Conservation (phyloP, 164 flowering plant genomes). For the Amborella trichopoda region DNA sequence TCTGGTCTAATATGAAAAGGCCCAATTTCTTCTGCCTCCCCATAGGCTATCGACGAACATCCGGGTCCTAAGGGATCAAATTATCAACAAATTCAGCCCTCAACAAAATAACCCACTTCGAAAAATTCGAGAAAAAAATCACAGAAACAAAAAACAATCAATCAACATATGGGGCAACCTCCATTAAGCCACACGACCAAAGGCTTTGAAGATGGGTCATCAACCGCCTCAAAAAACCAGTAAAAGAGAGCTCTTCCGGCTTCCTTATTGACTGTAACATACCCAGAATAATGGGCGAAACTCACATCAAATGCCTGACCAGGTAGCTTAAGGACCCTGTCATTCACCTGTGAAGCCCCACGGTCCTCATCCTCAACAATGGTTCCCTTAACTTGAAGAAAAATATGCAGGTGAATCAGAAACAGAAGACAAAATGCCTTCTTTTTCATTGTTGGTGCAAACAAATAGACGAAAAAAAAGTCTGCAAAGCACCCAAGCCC, state of each 20-base stretch:
- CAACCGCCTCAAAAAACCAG: conserved; percentile 80
- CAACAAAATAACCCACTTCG: no score
- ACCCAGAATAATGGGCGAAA: conserved; percentile 77
- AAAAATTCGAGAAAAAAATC: background rate
- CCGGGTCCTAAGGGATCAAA: conserved; percentile 62
- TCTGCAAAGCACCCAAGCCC: no score
- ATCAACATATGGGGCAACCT: conserved; percentile 26
- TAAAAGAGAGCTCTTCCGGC: conserved; percentile 75
- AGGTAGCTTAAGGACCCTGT: conserved; percentile 45
- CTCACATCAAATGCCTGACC: conserved; percentile 54
- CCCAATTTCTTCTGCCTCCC: conserved; percentile 89
- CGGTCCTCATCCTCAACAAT: conserved; percentile 6
- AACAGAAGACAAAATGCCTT: no score
- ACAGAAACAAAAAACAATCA: background rate
- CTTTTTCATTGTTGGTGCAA: no score
- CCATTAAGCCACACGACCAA: conserved; percentile 91
- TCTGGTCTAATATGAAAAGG: conserved; percentile 79
- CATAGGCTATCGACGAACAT: conserved; percentile 88
- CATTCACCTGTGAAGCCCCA: conserved; percentile 32
- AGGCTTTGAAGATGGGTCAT: conserved; percentile 77
- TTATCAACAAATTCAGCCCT: background rate
- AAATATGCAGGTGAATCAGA: no score
- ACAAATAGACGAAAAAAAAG: no score
- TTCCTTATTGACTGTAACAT: conserved; percentile 54
- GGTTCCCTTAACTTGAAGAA: background rate